Conservation (phyloP, 805 yeast species). For the Lipomyces sp. region DNA sequence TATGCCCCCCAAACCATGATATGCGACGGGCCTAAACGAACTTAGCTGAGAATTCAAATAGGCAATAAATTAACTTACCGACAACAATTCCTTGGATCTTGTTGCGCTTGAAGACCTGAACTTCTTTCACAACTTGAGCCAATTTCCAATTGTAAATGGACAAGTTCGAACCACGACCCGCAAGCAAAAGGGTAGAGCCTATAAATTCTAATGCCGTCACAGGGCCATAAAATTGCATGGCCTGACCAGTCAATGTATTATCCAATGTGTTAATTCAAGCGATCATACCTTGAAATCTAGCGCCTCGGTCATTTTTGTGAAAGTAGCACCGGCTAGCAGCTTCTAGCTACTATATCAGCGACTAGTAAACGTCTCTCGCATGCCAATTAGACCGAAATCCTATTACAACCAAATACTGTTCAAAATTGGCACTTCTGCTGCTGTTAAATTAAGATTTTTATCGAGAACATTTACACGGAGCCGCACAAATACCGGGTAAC, state of each 20-base stretch:
- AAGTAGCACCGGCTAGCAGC: background rate
- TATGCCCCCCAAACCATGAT: slow-evolving; percentile 70
- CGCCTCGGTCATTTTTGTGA: background rate
- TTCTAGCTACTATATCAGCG: background rate
- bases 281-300: background rate
- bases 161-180: slow-evolving; percentile 75
- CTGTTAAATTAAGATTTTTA: too few relatives aligned
- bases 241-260: background rate
- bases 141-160: slow-evolving; percentile 57
- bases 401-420: too few relatives aligned
- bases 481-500: background rate
- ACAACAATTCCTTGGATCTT: slow-evolving; percentile 80
- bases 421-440: too few relatives aligned
- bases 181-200: slow-evolving; percentile 50
- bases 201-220: slow-evolving; percentile 63
- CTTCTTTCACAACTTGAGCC: slow-evolving; percentile 48
- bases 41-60: background rate
- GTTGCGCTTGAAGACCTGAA: slow-evolving; percentile 65
- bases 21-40: slow-evolving; percentile 39
- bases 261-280: background rate
- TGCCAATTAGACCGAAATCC: background rate
- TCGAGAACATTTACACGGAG: background rate
- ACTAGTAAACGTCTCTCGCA: background rate
- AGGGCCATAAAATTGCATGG: slow-evolving; percentile 58
- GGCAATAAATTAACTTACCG: slow-evolving; percentile 4